Evolutionary conservation across 768 basidiomycete genomes (phyloP).

Genomic region (Leccinum imitatum): DNA sequence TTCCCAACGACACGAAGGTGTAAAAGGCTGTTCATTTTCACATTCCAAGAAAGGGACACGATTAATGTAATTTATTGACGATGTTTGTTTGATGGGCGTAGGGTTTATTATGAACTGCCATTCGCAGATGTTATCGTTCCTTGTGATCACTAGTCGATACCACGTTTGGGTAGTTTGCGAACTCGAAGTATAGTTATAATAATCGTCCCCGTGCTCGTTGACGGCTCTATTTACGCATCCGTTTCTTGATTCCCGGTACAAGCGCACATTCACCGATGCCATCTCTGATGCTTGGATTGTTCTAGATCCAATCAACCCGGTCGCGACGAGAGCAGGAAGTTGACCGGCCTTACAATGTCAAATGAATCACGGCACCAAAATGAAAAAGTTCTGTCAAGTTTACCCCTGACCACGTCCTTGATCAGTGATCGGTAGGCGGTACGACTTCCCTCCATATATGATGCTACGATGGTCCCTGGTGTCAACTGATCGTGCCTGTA

Average conservation of each 20-base stretch:
- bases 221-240: neutral
- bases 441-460: neutral
- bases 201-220: neutral
- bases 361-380: neutral
- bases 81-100: neutral
- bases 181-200: neutral
- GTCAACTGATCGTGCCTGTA: neutral
- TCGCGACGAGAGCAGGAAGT: neutral
- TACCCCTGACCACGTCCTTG: neutral
- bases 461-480: neutral
- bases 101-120: neutral
- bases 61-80: neutral
- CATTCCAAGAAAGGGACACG: neutral
- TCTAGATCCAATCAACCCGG: neutral
- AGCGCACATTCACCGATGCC: neutral
- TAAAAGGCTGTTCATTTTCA: neutral
- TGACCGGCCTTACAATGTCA: neutral
- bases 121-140: neutral
- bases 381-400: neutral
- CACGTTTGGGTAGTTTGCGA: neutral
- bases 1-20: neutral
- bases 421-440: neutral
- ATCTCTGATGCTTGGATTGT: neutral
- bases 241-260: neutral
- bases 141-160: neutral